A percentile compares a stretch with the other conserved stretches of the same genome.
phyloP scores from a whole-genome alignment of 345 rosid species.

The Citrus mangshanensis region DNA sequence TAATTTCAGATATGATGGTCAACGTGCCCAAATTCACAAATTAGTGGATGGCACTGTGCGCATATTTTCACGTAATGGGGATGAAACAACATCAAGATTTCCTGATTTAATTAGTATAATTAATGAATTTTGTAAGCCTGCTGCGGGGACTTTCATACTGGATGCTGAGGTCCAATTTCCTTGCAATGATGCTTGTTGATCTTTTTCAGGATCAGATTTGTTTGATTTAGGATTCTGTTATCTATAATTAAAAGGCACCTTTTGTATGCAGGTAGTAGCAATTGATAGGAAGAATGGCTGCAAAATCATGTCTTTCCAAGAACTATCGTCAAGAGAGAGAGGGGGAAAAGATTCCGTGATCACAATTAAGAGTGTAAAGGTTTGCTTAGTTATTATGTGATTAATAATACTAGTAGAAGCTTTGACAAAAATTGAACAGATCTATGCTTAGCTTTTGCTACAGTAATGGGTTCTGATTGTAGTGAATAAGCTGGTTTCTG shows the following conservation, averaged over 20 bases:
- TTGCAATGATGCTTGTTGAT: slow-evolving; percentile 11
- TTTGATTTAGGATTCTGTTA: neutral
- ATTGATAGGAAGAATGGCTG: slow-evolving; percentile 66
- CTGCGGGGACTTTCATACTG: slow-evolving; percentile 61
- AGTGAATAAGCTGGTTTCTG: neutral
- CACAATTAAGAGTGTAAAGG: slow-evolving; percentile 63
- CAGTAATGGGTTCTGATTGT: neutral
- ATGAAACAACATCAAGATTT: slow-evolving; percentile 75
- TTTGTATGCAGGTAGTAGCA: slow-evolving; percentile 70
- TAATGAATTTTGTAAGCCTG: slow-evolving; percentile 52
- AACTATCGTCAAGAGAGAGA: slow-evolving; percentile 81
- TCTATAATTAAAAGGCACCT: slow-evolving; percentile 1
- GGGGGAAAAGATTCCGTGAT: slow-evolving; percentile 69
- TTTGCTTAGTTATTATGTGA: slow-evolving; percentile 17
- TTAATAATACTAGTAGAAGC: neutral
- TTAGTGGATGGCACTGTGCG: slow-evolving; percentile 55
- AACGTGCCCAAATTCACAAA: slow-evolving; percentile 88
- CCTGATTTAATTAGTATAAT: slow-evolving; percentile 68
- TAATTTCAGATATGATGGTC: slow-evolving; percentile 76
- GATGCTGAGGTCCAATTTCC: slow-evolving; percentile 74
- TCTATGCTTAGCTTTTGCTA: neutral
- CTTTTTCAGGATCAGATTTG: neutral
- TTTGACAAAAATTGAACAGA: neutral
- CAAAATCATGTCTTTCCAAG: slow-evolving; percentile 93
- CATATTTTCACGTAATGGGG: slow-evolving; percentile 86